phyloP scores from a whole-genome alignment of 2,329 filamentous ascomycete species.

The Endoconidiophora laricicola region DNA sequence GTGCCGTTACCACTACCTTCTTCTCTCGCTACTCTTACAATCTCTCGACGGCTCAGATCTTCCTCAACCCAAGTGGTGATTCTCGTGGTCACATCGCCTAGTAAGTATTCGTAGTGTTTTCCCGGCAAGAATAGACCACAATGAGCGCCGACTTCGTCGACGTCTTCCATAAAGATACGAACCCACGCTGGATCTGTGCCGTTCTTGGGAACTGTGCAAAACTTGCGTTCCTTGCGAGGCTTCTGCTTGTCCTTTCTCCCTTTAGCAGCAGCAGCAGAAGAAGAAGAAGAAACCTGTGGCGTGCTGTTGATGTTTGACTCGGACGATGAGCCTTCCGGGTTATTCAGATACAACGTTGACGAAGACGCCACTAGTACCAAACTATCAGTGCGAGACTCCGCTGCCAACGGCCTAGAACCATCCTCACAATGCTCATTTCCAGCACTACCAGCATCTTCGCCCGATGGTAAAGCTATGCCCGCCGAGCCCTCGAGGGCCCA shows the following conservation, averaged over 20 bases:
- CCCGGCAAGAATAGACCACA: conserved; percentile 64
- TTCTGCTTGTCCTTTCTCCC: conserved; percentile 11
- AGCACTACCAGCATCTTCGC: too few relatives aligned
- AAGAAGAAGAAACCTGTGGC: too few relatives aligned
- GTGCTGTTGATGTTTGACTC: too few relatives aligned
- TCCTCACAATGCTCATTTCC: too few relatives aligned
- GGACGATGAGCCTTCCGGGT: too few relatives aligned
- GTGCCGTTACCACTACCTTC: background rate
- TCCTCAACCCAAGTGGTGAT: conserved; percentile 56
- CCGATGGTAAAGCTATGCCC: background rate
- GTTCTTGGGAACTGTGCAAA: conserved; percentile 54
- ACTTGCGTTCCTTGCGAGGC: conserved; percentile 49
- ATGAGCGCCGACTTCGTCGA: conserved; percentile 76
- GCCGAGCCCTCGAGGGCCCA: background rate
- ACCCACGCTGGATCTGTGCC: conserved; percentile 56
- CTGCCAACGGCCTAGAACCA: too few relatives aligned
- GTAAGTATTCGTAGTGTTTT: conserved; percentile 56
- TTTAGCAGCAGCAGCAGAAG: background rate
- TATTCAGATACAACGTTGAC: too few relatives aligned
- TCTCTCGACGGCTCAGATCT: conserved; percentile 30
- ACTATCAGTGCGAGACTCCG: too few relatives aligned
- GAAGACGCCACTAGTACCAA: too few relatives aligned
- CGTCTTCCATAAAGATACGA: conserved; percentile 60
- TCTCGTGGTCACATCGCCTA: conserved; percentile 53
- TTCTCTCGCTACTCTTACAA: background rate